Evolutionary conservation across 73 alveolate species (phyloP).

Genomic region (Symbiodinium pilosum): DNA sequence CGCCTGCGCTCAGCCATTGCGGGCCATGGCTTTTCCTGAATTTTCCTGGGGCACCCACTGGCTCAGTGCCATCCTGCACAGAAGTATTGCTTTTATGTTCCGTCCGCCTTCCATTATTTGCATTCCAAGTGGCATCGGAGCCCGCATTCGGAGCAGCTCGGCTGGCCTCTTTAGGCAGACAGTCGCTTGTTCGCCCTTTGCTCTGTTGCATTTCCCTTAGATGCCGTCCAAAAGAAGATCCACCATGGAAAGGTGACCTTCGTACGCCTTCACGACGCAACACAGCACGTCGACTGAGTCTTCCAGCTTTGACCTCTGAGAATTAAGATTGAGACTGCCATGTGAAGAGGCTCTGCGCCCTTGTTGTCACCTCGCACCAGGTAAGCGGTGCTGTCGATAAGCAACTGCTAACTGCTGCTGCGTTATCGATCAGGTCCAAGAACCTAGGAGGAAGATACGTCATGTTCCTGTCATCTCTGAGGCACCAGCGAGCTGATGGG

Average conservation of each 20-base stretch:
- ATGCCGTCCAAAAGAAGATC: slow-evolving; percentile 21
- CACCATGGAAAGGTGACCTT: slow-evolving; percentile 66
- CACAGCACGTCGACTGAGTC: no score
- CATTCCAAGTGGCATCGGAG: slow-evolving; percentile 7
- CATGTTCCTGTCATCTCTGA: slow-evolving; percentile 49
- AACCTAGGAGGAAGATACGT: slow-evolving; percentile 57
- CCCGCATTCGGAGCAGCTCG: slow-evolving; percentile 82
- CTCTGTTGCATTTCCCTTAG: not conserved
- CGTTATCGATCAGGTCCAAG: no score
- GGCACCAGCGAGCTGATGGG: slow-evolving; percentile 32
- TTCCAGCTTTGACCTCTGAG: no score
- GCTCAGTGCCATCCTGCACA: not conserved
- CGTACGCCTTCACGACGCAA: slow-evolving; percentile 10
- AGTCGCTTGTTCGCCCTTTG: no score
- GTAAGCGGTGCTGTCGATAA: no score
- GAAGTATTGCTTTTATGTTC: no score
- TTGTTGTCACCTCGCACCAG: slow-evolving; percentile 55
- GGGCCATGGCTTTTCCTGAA: no score
- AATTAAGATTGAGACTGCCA: slow-evolving; percentile 21
- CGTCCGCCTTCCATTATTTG: no score
- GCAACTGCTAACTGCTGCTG: no score
- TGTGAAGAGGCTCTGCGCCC: slow-evolving; percentile 85
- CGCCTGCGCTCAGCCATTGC: slow-evolving; percentile 3
- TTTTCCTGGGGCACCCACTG: not conserved
- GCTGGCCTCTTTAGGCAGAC: not conserved